Conservation (phyloP, 352 stramenopile genomes). For the Pythium aphanidermatum region DNA sequence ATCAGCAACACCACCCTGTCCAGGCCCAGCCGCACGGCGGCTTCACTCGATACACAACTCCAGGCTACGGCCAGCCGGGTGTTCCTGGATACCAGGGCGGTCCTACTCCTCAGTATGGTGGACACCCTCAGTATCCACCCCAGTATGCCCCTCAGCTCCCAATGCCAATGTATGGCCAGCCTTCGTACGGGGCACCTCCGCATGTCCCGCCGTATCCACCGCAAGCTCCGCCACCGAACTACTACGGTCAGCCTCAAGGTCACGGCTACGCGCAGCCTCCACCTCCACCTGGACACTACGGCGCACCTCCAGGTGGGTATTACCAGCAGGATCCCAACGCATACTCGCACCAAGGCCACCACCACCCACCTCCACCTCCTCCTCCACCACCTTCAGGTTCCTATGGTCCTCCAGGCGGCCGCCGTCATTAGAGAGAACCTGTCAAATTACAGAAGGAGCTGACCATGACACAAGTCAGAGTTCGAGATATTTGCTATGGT, state of each 20-base stretch:
- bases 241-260: constrained; percentile 11
- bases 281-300: constrained; percentile 12
- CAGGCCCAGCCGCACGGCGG: constrained; percentile 22
- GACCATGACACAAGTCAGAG: neutral
- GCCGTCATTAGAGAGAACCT: constrained; percentile 6
- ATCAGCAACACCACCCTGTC: constrained; percentile 7
- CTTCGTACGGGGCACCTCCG: constrained; percentile 6
- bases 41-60: constrained; percentile 22
- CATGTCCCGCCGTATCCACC: constrained; percentile 14
- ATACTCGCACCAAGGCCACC: constrained; percentile 10
- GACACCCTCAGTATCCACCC: constrained; percentile 10
- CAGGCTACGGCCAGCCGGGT: constrained; percentile 15
- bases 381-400: constrained; percentile 14
- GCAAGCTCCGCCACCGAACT: constrained; percentile 12
- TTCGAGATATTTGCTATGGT: neutral
- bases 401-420: constrained; percentile 11
- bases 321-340: constrained; percentile 16
- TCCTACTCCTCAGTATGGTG: constrained; percentile 3
- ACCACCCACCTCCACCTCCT: constrained; percentile 8
- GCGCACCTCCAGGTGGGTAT: constrained; percentile 9
- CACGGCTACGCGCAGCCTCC: constrained; percentile 14
- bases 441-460: neutral
- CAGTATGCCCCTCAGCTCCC: constrained; percentile 11
- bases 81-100: constrained; percentile 1
- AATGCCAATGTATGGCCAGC: constrained; percentile 13